Evolutionary conservation across 208 protist genomes (phyloP), one percentile per base, ranked within the genome.

Genomic region (Acanthamoeba polyphaga): DNA sequence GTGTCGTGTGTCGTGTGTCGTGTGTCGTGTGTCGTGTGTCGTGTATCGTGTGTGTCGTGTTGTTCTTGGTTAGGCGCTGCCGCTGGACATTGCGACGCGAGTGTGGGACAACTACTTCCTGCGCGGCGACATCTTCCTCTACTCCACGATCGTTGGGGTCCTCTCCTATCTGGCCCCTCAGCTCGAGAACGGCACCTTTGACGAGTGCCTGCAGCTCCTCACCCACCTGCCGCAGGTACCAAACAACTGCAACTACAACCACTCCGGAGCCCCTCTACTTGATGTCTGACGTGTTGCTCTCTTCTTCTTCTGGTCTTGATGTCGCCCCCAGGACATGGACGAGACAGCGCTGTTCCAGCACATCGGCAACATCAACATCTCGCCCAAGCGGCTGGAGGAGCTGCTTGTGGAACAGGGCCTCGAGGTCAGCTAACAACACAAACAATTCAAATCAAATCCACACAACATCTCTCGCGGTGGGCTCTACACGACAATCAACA

Each of bases 71-170:
- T 95, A 97, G 49, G 70, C 96, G 1, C 76, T 97, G 4, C 96
- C 97, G 34, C 38, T 97, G 53, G 96, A 96, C 92, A 64, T 97
- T 2, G 95, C 97, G 3, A 94, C 92, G n/a, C 74, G 95, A 24
- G 88, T 97, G 13, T 97, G 97, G 97, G 97, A 97, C 64, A 94
- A 90, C 17, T 91, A 96, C 2, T 95, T 97, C 46, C 82, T 96
- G 19, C 78, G 97, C 38, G 96, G 96, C 12, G 97, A 97, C 27
- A 29, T 91, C 8, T 96, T 97, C 43, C 95, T 97, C 12, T 95
- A 97, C 38, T 53, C 94, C 49, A 88, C 84, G 1, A 70, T 68
- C 22, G 51, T 96, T 0, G 96, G 95, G 43, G 72, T 96, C 17
- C n/a, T 87, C 17, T 72, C 74, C n/a, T 85, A 60, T 9, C 55